Evolutionary conservation across 192 early-diverging fungal species (phyloP).

Genomic region (Linnemannia exigua): DNA sequence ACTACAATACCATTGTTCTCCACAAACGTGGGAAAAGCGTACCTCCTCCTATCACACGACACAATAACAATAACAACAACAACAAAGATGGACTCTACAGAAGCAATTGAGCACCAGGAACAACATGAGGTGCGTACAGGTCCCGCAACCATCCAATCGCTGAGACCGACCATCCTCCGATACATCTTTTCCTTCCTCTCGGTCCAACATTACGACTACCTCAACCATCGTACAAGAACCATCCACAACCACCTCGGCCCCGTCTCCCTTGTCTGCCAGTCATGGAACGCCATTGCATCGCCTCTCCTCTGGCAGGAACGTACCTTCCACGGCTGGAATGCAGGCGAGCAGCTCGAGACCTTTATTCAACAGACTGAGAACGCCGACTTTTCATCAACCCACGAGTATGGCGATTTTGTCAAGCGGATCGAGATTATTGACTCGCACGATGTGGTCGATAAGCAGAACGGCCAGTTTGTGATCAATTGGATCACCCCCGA

Average conservation of each 20-base stretch:
- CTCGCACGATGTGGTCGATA: constrained; percentile 53
- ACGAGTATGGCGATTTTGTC: constrained; percentile 57
- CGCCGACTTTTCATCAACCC: constrained; percentile 54
- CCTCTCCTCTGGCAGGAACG: constrained; percentile 56
- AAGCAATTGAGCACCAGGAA: constrained; percentile 2
- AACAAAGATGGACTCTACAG: background rate
- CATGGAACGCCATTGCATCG: constrained; percentile 51
- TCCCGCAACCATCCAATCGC: constrained; percentile 42
- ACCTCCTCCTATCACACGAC: background rate
- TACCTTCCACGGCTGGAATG: constrained; percentile 54
- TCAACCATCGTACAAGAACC: constrained; percentile 49
- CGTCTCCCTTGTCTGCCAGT: constrained; percentile 48
- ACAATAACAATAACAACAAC: background rate
- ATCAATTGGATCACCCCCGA: constrained; percentile 58
- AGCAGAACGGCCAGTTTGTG: constrained; percentile 57
- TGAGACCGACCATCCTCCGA: constrained; percentile 33
- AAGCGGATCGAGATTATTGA: constrained; percentile 57
- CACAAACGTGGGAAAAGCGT: background rate
- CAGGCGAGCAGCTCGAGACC: constrained; percentile 48
- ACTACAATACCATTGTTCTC: background rate
- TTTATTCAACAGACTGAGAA: constrained; percentile 53
- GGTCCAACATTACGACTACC: constrained; percentile 53
- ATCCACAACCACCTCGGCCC: constrained; percentile 47
- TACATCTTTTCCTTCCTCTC: constrained; percentile 55
- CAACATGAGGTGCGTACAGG: background rate